Evolutionary conservation across 1,284 basidiomycete species (phyloP).

Genomic region (Sparassis latifolia): DNA sequence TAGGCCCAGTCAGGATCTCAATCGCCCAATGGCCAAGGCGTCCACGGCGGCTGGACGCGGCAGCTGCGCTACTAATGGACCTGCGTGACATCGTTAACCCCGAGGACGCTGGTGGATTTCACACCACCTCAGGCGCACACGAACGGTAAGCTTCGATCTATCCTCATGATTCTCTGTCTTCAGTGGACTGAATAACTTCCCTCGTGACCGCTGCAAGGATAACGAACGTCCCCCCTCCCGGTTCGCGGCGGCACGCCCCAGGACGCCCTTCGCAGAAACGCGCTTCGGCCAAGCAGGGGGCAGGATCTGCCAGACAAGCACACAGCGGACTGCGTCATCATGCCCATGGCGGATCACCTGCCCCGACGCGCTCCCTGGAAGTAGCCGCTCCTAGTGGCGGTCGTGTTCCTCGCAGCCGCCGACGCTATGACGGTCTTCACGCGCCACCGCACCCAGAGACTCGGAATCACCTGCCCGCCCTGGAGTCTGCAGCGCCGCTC

Average conservation of each 20-base stretch:
- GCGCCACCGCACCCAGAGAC: slow-evolving; percentile 2
- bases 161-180: too few relatives aligned
- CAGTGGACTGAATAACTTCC: too few relatives aligned
- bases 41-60: too few relatives aligned
- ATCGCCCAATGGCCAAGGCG: too few relatives aligned
- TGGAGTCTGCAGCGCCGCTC: slow-evolving; percentile 5
- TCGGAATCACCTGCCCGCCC: slow-evolving; percentile 8
- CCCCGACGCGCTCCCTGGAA: neutral
- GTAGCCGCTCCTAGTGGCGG: neutral
- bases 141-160: too few relatives aligned
- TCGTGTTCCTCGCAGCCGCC: neutral
- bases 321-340: neutral
- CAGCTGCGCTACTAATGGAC: slow-evolving; percentile 7
- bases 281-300: too few relatives aligned
- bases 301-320: too few relatives aligned
- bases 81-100: slow-evolving; percentile 14
- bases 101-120: slow-evolving; percentile 9
- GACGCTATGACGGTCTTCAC: slow-evolving; percentile 9
- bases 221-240: too few relatives aligned
- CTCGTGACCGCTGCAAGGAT: too few relatives aligned
- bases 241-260: neutral
- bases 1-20: too few relatives aligned
- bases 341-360: neutral
- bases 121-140: neutral
- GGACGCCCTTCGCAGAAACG: neutral